Percentiles rank a stretch among this genome's conserved stretches.
Evolutionary conservation across 768 basidiomycete genomes (phyloP).

Genomic region (Paxillus ammoniavirescens): DNA sequence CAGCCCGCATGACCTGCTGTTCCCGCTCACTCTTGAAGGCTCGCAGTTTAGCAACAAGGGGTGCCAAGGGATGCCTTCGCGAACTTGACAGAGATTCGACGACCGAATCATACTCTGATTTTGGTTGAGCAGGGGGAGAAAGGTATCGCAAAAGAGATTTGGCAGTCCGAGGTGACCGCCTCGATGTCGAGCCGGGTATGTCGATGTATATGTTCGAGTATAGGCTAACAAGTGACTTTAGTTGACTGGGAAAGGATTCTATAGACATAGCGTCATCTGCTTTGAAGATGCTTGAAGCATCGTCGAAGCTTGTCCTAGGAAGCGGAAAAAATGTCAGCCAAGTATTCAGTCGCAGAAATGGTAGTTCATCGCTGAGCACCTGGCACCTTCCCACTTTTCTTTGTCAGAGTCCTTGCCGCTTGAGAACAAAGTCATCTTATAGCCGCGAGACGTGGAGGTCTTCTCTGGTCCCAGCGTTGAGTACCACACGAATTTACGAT

Average conservation of each 20-base stretch:
- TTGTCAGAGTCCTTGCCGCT: conserved; percentile 68
- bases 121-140: conserved; percentile 21
- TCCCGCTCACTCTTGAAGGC: conserved; percentile 80
- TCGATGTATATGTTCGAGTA: conserved; percentile 56
- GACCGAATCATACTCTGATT: conserved; percentile 52
- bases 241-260: conserved; percentile 50
- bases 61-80: conserved; percentile 53
- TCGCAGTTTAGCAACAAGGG: conserved; percentile 69
- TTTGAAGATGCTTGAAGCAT: conserved; percentile 65
- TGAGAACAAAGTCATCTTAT: conserved; percentile 85
- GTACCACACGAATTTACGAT: background rate
- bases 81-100: conserved; percentile 51
- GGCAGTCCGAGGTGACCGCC: conserved; percentile 39
- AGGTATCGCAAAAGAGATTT: conserved; percentile 60
- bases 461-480: conserved; percentile 51
- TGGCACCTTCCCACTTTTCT: conserved; percentile 93
- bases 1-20: conserved; percentile 72
- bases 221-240: conserved; percentile 53
- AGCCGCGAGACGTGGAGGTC: conserved; percentile 67
- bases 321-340: conserved; percentile 1
- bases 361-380: conserved; percentile 33
- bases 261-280: conserved; percentile 73
- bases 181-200: conserved; percentile 38
- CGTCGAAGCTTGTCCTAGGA: conserved; percentile 61
- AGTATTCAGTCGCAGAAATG: background rate